phyloP scores from a whole-genome alignment of 495 filamentous ascomycete genomes.

The Trypethelium eluteriae region DNA sequence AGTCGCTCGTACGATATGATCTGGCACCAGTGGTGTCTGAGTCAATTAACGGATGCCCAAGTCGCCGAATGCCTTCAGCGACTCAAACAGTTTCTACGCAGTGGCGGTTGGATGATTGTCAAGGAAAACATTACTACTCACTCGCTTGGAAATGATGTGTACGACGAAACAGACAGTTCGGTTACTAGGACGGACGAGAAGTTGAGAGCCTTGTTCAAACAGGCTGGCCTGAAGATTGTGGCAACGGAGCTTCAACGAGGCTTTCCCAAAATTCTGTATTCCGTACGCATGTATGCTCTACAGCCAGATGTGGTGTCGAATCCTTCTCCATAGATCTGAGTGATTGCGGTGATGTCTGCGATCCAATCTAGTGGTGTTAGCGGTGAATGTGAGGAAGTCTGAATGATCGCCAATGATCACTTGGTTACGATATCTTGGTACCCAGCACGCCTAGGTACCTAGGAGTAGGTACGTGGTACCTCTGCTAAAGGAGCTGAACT shows the following conservation, averaged over 20 bases:
- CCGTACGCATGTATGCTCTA: constrained; percentile 36
- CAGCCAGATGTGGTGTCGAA: constrained; percentile 15
- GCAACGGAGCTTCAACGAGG: constrained; percentile 67
- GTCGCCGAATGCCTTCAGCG: constrained; percentile 58
- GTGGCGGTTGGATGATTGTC: constrained; percentile 57
- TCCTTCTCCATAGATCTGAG: background rate
- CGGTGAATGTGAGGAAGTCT: too few species aligned
- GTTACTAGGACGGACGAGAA: constrained; percentile 69
- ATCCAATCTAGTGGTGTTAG: too few species aligned
- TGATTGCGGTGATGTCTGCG: too few species aligned
- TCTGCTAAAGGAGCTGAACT: too few species aligned
- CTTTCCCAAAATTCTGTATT: constrained; percentile 33
- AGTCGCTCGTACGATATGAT: constrained; percentile 52
- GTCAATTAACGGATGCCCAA: constrained; percentile 75
- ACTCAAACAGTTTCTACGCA: constrained; percentile 49
- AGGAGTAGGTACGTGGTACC: background rate
- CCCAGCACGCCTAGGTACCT: background rate
- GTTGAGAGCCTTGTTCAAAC: constrained; percentile 59
- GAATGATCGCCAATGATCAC: too few species aligned
- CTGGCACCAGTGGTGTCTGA: constrained; percentile 89
- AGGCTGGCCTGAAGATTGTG: constrained; percentile 59
- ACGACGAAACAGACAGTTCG: constrained; percentile 69
- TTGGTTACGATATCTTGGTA: background rate
- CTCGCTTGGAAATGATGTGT: constrained; percentile 52
- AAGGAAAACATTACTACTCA: constrained; percentile 79